Conservation (phyloP, 257 asterid species). For the Ophiorrhiza pumila region DNA sequence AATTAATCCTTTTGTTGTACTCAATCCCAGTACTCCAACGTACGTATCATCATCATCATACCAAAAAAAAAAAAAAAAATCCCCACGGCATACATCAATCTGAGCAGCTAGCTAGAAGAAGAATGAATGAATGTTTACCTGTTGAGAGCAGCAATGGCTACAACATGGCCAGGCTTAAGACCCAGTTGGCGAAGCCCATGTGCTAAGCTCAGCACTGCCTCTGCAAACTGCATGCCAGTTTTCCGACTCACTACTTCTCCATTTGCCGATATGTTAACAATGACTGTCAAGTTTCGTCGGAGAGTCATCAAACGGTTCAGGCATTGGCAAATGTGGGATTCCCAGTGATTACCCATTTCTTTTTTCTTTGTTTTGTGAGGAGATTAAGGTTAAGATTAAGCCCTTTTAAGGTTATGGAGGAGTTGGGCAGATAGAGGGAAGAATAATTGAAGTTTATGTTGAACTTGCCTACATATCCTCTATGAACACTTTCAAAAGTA, state of each 20-base stretch:
- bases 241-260: slow-evolving; percentile 29
- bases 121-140: slow-evolving; percentile 32
- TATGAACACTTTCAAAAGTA: too few species aligned
- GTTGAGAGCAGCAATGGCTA: slow-evolving; percentile 87
- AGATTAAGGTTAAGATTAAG: too few species aligned
- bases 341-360: slow-evolving; percentile 50
- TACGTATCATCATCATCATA: too few species aligned
- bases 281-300: slow-evolving; percentile 52
- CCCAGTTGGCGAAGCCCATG: slow-evolving; percentile 64
- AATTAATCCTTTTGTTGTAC: too few species aligned
- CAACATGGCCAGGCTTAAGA: slow-evolving; percentile 69
- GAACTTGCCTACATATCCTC: too few species aligned
- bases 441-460: too few species aligned
- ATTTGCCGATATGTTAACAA: slow-evolving; percentile 29
- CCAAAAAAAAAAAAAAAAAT: neutral
- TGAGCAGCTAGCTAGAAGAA: neutral
- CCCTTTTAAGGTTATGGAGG: too few species aligned
- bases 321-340: slow-evolving; percentile 89
- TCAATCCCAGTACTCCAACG: too few species aligned
- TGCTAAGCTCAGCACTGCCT: slow-evolving; percentile 52
- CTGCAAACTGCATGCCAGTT: slow-evolving; percentile 75
- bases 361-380: too few species aligned
- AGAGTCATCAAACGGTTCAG: slow-evolving; percentile 54
- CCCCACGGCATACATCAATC: neutral
- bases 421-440: too few species aligned